Conservation (phyloP, 164 flowering plant species). For the Magnolia kwangsiensis region DNA sequence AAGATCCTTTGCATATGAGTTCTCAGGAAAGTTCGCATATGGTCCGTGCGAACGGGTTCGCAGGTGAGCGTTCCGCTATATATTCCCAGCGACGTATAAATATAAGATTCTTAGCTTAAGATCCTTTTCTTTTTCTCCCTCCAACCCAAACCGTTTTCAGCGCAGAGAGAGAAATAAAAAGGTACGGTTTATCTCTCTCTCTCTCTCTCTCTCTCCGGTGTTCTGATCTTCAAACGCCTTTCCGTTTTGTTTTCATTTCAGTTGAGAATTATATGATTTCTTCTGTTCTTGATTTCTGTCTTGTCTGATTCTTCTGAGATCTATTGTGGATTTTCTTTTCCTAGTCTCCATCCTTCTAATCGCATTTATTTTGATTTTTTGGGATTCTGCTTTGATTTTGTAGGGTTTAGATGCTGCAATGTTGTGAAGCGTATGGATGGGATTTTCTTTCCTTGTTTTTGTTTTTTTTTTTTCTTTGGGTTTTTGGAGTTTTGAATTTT, state of each 20-base stretch:
- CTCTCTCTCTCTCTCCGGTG: background rate
- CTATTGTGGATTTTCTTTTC: background rate
- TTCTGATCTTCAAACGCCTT: background rate
- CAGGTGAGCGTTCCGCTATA: no score
- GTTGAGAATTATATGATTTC: background rate
- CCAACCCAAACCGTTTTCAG: background rate
- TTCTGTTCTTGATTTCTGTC: background rate
- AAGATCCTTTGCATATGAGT: no score
- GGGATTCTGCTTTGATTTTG: background rate
- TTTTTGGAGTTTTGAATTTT: background rate
- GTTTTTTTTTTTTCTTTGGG: background rate
- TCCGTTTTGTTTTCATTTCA: background rate
- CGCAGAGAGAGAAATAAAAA: background rate
- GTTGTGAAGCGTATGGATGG: no score
- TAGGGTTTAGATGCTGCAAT: background rate
- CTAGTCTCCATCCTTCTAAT: background rate
- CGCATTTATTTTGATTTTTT: background rate
- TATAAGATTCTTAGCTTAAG: background rate
- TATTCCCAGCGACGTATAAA: background rate
- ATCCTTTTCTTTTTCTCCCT: background rate
- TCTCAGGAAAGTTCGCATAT: no score
- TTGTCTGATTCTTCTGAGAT: background rate
- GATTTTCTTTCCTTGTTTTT: no score
- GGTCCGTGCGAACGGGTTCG: no score
- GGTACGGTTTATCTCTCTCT: background rate